Percentiles rank a stretch among this genome's conserved stretches.
These are phyloP conservation scores for Curvularia eragrostidis DNA, from an alignment of 2,329 filamentous ascomycete genomes.

Conservation along the genomic window DNA sequence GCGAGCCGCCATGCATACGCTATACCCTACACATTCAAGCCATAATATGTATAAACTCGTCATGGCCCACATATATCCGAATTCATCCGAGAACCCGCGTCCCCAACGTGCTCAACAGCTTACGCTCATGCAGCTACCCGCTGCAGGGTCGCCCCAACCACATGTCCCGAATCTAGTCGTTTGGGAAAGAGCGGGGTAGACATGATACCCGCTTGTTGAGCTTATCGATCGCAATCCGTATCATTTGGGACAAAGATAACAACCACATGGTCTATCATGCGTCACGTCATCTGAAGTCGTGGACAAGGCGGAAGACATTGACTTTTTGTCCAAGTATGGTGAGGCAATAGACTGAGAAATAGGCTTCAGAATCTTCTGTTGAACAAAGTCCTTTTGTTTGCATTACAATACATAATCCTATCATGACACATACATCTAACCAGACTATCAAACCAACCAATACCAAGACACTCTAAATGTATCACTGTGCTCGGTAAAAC, in stretches of 20 bases:
- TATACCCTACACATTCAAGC: neutral
- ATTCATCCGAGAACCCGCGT: neutral
- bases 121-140: constrained; percentile 13
- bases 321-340: neutral
- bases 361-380: neutral
- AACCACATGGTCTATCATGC: neutral
- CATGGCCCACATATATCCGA: neutral
- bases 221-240: constrained; percentile 2
- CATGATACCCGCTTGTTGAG: constrained; percentile 3
- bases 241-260: neutral
- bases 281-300: neutral
- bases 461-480: neutral
- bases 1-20: neutral
- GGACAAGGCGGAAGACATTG: neutral
- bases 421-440: constrained; percentile 10
- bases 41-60: neutral
- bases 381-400: constrained; percentile 7
- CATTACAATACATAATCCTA: constrained; percentile 17
- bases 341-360: neutral
- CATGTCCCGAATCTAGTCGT: neutral
- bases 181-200: constrained; percentile 2
- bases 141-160: constrained; percentile 14
- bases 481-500: constrained; percentile 1
- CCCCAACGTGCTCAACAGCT: constrained; percentile 10
- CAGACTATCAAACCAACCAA: neutral